Evolutionary conservation across 2,329 filamentous ascomycete genomes (phyloP).

Genomic region (Purpureocillium takamizusanense): DNA sequence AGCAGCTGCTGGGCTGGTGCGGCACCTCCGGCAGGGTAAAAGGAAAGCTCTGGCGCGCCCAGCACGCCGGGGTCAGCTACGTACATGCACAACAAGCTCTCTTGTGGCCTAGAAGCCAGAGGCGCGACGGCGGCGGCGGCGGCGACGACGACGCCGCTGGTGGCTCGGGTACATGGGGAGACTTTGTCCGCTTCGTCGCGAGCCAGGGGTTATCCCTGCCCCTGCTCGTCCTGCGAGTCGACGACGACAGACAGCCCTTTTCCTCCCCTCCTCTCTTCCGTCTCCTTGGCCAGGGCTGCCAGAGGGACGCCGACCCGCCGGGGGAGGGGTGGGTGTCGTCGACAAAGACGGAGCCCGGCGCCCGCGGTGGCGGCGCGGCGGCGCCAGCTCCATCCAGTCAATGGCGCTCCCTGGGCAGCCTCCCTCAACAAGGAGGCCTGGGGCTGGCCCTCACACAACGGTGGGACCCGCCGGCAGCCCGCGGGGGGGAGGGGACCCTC

Average conservation of each 20-base stretch:
- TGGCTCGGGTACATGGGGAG: neutral
- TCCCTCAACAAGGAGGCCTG: slow-evolving; percentile 7
- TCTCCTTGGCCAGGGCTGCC: slow-evolving; percentile 3
- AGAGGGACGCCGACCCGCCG: slow-evolving; percentile 1
- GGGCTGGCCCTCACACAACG: slow-evolving; percentile 1
- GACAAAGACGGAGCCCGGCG: slow-evolving; percentile 2
- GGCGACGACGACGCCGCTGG: neutral
- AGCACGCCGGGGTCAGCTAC: no score
- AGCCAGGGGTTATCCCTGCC: neutral
- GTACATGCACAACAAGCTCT: no score
- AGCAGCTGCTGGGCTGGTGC: no score
- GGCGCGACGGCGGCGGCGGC: no score
- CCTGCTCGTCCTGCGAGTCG: neutral
- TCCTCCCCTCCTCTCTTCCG: neutral
- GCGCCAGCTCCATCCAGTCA: slow-evolving; percentile 8
- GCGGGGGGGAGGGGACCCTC: neutral
- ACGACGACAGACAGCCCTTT: neutral
- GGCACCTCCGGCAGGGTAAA: no score
- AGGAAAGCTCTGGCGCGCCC: no score
- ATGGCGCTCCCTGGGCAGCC: slow-evolving; percentile 6
- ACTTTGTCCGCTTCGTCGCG: neutral
- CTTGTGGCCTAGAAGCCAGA: no score
- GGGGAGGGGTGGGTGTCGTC: slow-evolving; percentile 2
- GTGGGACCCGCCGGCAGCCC: slow-evolving; percentile 5
- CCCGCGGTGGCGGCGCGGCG: slow-evolving; percentile 9